These are phyloP conservation scores for Gastrolobium bilobum DNA, from an alignment of 306 rosid species.

Conservation along the genomic window DNA sequence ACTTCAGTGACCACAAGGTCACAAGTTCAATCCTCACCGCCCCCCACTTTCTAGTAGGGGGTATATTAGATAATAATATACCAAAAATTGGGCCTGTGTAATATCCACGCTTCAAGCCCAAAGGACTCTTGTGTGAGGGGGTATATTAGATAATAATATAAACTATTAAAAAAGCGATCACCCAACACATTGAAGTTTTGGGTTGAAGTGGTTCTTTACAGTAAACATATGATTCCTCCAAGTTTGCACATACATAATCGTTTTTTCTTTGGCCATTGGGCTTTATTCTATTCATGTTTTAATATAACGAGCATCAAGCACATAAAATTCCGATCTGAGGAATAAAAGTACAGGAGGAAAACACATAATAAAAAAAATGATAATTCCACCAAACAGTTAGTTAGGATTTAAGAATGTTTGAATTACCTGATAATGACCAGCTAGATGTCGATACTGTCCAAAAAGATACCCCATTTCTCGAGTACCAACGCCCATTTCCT, in stretches of 20 bases:
- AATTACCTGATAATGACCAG: constrained; percentile 93
- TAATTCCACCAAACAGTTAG: constrained; percentile 23
- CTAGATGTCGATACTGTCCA: constrained; percentile 97
- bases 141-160: no score
- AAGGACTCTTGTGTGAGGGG: no score
- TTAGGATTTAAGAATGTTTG: constrained; percentile 36
- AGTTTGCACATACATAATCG: not conserved
- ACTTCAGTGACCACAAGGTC: no score
- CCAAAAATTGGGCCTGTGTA: no score
- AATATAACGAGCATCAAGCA: constrained; percentile 18
- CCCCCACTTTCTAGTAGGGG: no score
- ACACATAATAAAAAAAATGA: constrained; percentile 2
- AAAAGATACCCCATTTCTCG: constrained; percentile 99
- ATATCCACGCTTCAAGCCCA: no score
- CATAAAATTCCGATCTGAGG: constrained; percentile 6
- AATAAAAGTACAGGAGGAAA: constrained; percentile 6
- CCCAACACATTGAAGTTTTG: no score
- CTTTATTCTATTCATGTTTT: constrained; percentile 22
- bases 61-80: no score
- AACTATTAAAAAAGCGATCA: no score
- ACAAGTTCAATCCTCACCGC: no score
- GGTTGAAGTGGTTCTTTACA: no score
- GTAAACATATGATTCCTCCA: not conserved
- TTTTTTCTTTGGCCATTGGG: constrained; percentile 17
- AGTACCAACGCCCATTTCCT: constrained; percentile 99